Conservation (phyloP, 176 grass and related monocot genomes). For the Poa pratensis region DNA sequence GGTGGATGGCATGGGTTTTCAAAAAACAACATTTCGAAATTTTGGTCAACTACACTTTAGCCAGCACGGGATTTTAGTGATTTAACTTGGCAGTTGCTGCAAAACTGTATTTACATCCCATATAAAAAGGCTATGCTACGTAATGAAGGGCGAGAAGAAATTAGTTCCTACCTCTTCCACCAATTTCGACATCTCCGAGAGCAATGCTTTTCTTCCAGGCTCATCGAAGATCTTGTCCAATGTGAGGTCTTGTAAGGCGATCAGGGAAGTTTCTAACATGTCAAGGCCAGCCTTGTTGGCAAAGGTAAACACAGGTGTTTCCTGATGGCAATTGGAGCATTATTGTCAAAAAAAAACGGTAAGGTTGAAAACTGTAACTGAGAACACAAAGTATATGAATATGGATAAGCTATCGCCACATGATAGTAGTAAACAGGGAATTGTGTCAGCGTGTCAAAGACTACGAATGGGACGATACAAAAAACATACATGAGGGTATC, state of each 20-base stretch:
- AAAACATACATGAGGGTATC: not conserved
- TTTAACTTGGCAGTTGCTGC: not conserved
- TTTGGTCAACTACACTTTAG: not conserved
- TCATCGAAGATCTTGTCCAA: slow-evolving; percentile 95
- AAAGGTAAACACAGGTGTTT: slow-evolving; percentile 77
- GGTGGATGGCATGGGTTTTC: not conserved
- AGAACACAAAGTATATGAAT: not conserved
- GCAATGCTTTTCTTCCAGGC: slow-evolving; percentile 69
- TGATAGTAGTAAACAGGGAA: not conserved
- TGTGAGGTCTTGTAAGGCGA: slow-evolving; percentile 89
- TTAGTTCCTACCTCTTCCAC: slow-evolving; percentile 73
- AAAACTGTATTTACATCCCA: not conserved
- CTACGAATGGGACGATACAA: not conserved
- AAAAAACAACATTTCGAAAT: too few relatives aligned
- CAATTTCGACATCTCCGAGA: slow-evolving; percentile 70
- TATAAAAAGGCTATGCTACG: not conserved
- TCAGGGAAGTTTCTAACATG: slow-evolving; percentile 92
- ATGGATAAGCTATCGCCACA: not conserved
- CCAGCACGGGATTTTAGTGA: not conserved
- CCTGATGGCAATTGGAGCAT: slow-evolving; percentile 45
- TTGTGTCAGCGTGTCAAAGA: not conserved
- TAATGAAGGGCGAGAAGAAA: not conserved
- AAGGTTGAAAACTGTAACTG: not conserved
- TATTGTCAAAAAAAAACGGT: not conserved
- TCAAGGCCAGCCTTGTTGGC: slow-evolving; percentile 94